Base-by-base conservation (phyloP, 2,329 filamentous ascomycete species). In the Arthrobotrys musiformis region DNA sequence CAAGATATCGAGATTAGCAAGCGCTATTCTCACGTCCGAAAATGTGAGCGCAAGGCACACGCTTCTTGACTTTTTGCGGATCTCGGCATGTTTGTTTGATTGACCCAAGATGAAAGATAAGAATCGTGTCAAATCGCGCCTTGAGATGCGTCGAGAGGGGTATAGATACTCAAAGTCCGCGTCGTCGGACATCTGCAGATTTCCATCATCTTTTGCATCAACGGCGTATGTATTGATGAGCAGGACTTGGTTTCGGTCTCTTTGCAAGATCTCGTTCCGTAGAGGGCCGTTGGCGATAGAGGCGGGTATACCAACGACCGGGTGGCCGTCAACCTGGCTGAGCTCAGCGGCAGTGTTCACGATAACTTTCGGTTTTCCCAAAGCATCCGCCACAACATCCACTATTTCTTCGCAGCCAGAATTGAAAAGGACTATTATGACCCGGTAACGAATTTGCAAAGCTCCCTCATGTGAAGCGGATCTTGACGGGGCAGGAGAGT, bases 81-180 rank as follows among this genome's bases (percentile, higher is more conserved):
- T 85, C 70, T 92, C 90, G 80, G 91, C 90, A 82, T 96, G 92
- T 69, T 91, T 91, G 81, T 89, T 90, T 79, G 91, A 90, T 84
- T 95, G 92, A 8, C 93, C 93, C 26, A 95, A 85, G 4, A 91
- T 90, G 81, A 95, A 90, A 4, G 92, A 92, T 26, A 93, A 88
- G 82, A 94, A 95, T 40, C 93, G 89, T 8, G 92, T 89, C 52
- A 95, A 85, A 81, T 95, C 92, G 70, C 92, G 88, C 28, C 92
- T 89, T 78, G 91, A 90, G 82, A 92, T 92, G 0, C 90, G 88
- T 7, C 87, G 86, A 78, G 90, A 88, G 2, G 91, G 92, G 84
- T 95, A 96, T 19, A 96, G 86, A 80, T 94, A 95, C 82, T 96
- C 93, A 84, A 94, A 95, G 84, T 95, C 92, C 84, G 91, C 94